Base-by-base conservation (phyloP, 2,329 filamentous ascomycete genomes). In the Monosporascus sp. region DNA sequence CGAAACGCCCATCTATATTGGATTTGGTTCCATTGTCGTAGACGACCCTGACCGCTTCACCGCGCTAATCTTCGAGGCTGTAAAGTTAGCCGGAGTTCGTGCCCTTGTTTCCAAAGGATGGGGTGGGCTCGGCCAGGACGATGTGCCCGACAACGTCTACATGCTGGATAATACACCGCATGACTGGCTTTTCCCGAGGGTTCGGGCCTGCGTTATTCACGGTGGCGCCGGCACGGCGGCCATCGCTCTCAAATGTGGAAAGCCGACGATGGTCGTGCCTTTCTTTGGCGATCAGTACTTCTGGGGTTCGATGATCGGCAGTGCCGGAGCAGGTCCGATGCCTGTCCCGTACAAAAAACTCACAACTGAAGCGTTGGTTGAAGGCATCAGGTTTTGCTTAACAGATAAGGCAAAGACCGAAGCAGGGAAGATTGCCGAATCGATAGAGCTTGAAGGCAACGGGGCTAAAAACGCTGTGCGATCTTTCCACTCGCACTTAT, bases 201-300 rank as follows among this genome's bases (percentile, higher is more conserved):
- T 89, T 4, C 74, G 73, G 45, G 85, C 83, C 0, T 86, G 86
- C 3, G 81, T 90, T 1, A 88, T 89, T 56, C 88, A 90, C 57
- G 88, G 88, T n/a, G 88, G 88, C 14, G 88, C 88, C 0, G 88
- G 88, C 2, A 91, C 88, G 0, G 89, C 87, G 0, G 88, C 88
- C 1, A 87, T 87, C 47, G 86, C 86, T 1, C 74, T 91, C 35
- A 88, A 87, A 65, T 86, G 80, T 57, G 88, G 80, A 3, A 82
- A 80, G 61, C 88, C 88, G 0, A 89, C 85, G 5, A 87, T 90
- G 81, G 80, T 90, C 25, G 85, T 91, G 2, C 88, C 88, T 0
- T 91, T 91, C 70, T 91, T 91, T 59, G 88, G 88, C 3, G 88
- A 91, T 63, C 88, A 91, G 67, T 80, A 86, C 48, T 91, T 91